These are phyloP conservation scores for Mycena chlorophos DNA, from an alignment of 768 basidiomycete genomes.

Conservation along the genomic window DNA sequence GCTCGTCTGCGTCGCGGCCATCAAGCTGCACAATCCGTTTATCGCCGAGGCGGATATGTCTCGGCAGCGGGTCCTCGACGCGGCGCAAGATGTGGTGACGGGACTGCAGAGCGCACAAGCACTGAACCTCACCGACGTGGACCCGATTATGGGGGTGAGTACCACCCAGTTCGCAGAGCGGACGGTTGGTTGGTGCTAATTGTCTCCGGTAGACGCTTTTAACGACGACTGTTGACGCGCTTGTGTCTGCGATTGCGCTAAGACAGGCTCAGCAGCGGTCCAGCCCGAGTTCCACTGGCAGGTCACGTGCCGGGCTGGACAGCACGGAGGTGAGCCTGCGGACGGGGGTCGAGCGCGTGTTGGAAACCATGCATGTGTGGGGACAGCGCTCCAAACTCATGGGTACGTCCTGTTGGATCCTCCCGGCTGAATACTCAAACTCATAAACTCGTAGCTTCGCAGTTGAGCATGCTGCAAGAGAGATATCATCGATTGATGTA, in stretches of 20 bases:
- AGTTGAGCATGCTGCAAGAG: neutral
- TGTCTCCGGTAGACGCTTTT: neutral
- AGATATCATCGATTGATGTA: neutral
- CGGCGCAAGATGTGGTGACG: neutral
- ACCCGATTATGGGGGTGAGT: neutral
- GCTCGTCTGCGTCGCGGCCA: slow-evolving; percentile 25
- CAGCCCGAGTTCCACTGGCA: neutral
- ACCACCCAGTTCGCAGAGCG: neutral
- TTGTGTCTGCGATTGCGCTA: neutral
- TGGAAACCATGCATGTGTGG: neutral
- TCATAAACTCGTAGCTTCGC: neutral
- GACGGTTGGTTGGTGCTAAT: neutral
- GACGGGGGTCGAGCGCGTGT: neutral
- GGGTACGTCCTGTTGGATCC: neutral
- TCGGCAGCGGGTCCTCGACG: neutral
- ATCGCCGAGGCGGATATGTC: neutral
- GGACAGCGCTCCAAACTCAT: neutral
- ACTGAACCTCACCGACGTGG: neutral
- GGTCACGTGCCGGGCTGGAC: neutral
- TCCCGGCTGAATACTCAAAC: neutral
- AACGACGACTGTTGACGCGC: neutral
- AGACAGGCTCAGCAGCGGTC: neutral
- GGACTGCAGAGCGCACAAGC: neutral
- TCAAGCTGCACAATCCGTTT: slow-evolving; percentile 27
- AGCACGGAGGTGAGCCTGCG: neutral